Percentiles rank a stretch among this genome's conserved stretches.
phyloP scores from a whole-genome alignment of 805 yeast species.

The Lipomyces spencermartinsiae region DNA sequence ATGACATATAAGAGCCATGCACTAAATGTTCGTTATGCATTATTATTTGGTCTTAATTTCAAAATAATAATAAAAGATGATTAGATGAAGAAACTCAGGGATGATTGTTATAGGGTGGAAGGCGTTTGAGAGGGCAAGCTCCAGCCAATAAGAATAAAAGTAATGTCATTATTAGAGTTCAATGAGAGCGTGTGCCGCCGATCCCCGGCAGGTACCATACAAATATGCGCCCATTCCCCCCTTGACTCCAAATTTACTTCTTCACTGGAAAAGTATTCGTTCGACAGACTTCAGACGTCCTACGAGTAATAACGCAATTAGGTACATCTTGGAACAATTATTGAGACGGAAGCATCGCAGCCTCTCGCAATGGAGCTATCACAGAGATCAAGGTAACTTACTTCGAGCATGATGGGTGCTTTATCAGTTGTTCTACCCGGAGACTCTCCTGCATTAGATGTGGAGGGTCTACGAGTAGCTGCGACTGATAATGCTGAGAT shows the following conservation, averaged over 20 bases:
- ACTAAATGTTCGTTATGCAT: too few species aligned
- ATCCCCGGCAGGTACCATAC: too few species aligned
- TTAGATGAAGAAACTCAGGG: too few species aligned
- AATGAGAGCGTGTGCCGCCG: not conserved
- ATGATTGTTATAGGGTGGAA: too few species aligned
- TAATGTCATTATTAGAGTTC: slow-evolving; percentile 3
- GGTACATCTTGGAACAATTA: not conserved
- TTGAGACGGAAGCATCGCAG: slow-evolving; percentile 10
- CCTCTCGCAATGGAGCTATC: slow-evolving; percentile 15
- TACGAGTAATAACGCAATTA: not conserved
- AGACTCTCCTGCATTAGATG: not conserved
- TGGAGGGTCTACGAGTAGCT: not conserved
- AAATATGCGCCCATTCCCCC: not conserved
- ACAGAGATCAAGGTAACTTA: slow-evolving; percentile 11
- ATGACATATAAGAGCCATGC: too few species aligned
- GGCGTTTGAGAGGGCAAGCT: too few species aligned
- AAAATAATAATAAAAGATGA: too few species aligned
- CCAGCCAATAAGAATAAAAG: too few species aligned
- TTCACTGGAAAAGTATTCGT: too few species aligned
- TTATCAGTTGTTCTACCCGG: not conserved
- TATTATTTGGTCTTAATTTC: too few species aligned
- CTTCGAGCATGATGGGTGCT: slow-evolving; percentile 12
- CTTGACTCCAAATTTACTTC: not conserved
- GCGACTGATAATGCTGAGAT: slow-evolving; percentile 17
- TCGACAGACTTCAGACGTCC: not conserved